Evolutionary conservation across 768 basidiomycete genomes (phyloP).

Genomic region (Boletus tomentosulus): DNA sequence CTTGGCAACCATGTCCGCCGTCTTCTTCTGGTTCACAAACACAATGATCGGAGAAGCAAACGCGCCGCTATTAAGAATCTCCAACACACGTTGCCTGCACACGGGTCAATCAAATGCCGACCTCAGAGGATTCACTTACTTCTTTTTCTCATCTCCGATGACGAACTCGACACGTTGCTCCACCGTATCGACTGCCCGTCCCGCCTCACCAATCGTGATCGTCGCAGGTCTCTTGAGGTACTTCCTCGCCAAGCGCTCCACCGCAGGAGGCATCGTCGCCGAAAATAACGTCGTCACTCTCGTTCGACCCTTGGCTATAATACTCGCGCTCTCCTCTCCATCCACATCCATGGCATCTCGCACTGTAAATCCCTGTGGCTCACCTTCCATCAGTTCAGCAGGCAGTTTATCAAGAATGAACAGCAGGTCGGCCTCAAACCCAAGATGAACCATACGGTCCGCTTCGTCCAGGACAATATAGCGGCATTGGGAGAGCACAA

Average conservation of each 20-base stretch:
- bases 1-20: slow-evolving; percentile 96
- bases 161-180: slow-evolving; percentile 96
- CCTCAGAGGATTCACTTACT: slow-evolving; percentile 47
- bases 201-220: slow-evolving; percentile 97
- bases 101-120: slow-evolving; percentile 4
- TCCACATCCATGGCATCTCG: slow-evolving; percentile 74
- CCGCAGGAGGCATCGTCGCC: slow-evolving; percentile 97
- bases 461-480: slow-evolving; percentile 99
- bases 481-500: slow-evolving; percentile 94
- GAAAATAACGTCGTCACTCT: slow-evolving; percentile 96
- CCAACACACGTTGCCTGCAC: slow-evolving; percentile 73
- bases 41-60: slow-evolving; percentile 93
- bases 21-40: slow-evolving; percentile 99
- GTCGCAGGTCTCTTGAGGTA: slow-evolving; percentile 90
- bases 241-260: slow-evolving; percentile 91
- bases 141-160: slow-evolving; percentile 92
- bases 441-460: slow-evolving; percentile 97
- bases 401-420: slow-evolving; percentile 95
- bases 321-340: slow-evolving; percentile 51
- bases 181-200: slow-evolving; percentile 96
- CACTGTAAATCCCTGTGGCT: slow-evolving; percentile 31
- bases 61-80: slow-evolving; percentile 85
- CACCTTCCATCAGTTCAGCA: slow-evolving; percentile 81
- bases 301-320: slow-evolving; percentile 58
- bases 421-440: slow-evolving; percentile 91